A percentile compares a stretch with the other conserved stretches of the same genome.
Conservation (phyloP, 768 basidiomycete genomes). For the Sarcodon aspratus region DNA sequence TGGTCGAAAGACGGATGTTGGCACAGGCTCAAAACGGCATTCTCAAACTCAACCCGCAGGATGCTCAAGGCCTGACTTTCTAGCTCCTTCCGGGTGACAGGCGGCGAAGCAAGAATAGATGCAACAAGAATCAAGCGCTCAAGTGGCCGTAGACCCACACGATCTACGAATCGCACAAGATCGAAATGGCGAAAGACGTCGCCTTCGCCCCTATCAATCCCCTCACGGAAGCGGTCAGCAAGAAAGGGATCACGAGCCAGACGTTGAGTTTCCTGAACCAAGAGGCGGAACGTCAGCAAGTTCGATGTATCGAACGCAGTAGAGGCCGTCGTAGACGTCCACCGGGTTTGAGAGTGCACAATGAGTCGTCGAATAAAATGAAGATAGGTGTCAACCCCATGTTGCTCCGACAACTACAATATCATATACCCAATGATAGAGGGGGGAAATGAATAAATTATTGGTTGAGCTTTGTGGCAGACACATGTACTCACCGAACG, state of each 20-base stretch:
- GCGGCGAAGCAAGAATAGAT: slow-evolving; percentile 45
- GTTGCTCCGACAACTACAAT: slow-evolving; percentile 83
- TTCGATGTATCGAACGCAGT: slow-evolving; percentile 65
- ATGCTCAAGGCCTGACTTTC: slow-evolving; percentile 48
- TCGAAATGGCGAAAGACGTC: slow-evolving; percentile 78
- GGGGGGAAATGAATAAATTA: background rate
- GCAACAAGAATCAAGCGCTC: slow-evolving; percentile 72
- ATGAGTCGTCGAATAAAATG: slow-evolving; percentile 97
- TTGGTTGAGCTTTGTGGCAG: background rate
- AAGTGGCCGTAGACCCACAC: slow-evolving; percentile 67
- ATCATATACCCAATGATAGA: slow-evolving; percentile 3
- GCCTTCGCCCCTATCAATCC: slow-evolving; percentile 80
- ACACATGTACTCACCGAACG: slow-evolving; percentile 58
- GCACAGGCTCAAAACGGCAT: slow-evolving; percentile 62
- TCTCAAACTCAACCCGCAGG: slow-evolving; percentile 71
- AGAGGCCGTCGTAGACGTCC: slow-evolving; percentile 45
- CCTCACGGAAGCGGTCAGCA: slow-evolving; percentile 84
- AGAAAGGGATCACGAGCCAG: slow-evolving; percentile 85
- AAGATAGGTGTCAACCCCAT: slow-evolving; percentile 93
- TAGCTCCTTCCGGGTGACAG: slow-evolving; percentile 39
- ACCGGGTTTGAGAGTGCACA: slow-evolving; percentile 70
- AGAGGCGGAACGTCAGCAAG: slow-evolving; percentile 71
- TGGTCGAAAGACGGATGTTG: slow-evolving; percentile 78
- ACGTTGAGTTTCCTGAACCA: slow-evolving; percentile 81
- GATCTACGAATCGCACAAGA: slow-evolving; percentile 72